These are phyloP conservation scores for Starmera amethionina DNA, from an alignment of 805 yeast genomes.

Conservation along the genomic window DNA sequence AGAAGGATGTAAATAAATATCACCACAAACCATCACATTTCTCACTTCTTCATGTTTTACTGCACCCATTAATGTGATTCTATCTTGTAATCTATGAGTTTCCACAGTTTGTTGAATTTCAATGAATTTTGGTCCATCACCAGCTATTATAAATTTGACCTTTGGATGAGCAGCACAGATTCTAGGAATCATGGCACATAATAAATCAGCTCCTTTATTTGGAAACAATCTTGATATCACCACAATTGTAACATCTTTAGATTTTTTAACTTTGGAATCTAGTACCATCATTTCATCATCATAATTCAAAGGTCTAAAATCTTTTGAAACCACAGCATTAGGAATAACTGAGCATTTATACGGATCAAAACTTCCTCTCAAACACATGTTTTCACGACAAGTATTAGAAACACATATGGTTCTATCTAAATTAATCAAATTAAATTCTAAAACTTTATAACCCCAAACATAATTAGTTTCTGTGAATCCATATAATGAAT, in stretches of 20 bases:
- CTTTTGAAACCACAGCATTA: constrained; percentile 83
- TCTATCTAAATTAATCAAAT: constrained; percentile 80
- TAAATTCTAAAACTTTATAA: constrained; percentile 76
- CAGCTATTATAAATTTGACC: constrained; percentile 81
- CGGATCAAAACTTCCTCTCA: constrained; percentile 80
- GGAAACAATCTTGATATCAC: constrained; percentile 87
- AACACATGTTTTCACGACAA: constrained; percentile 89
- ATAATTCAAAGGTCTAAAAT: constrained; percentile 48
- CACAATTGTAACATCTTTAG: constrained; percentile 61
- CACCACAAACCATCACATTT: constrained; percentile 87
- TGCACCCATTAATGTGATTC: constrained; percentile 79
- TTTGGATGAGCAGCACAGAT: constrained; percentile 55
- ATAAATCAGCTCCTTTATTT: constrained; percentile 91
- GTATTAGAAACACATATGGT: constrained; percentile 96
- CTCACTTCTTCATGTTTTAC: constrained; percentile 89
- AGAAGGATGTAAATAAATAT: constrained; percentile 87
- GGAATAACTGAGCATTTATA: constrained; percentile 81
- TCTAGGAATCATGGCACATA: constrained; percentile 76
- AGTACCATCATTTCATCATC: no score
- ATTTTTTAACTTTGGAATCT: constrained; percentile 9
- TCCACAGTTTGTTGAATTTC: constrained; percentile 96
- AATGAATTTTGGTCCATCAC: constrained; percentile 92
- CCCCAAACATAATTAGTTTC: constrained; percentile 77
- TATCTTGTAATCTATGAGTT: constrained; percentile 69
- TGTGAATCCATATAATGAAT: constrained; percentile 89